Conservation (phyloP, 768 basidiomycete genomes). For the Podaxis carcinomalis region DNA sequence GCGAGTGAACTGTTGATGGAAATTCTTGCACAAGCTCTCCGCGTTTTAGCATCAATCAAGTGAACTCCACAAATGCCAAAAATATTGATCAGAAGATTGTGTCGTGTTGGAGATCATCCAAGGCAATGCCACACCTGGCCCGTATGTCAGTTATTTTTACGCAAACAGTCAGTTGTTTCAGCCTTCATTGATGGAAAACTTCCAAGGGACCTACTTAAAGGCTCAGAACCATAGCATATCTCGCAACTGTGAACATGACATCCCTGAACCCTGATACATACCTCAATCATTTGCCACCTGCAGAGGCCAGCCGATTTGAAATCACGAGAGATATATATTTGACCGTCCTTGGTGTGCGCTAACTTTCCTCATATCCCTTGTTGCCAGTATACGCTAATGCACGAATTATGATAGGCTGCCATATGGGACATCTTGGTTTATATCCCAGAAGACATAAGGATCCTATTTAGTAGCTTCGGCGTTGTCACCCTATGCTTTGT, state of each 20-base stretch:
- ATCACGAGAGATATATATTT: conserved; percentile 21
- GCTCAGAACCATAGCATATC: too few species aligned
- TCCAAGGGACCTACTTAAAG: too few species aligned
- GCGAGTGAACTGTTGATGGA: too few species aligned
- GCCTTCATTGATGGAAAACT: too few species aligned
- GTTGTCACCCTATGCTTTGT: conserved; percentile 23
- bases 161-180: too few species aligned
- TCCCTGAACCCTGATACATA: conserved; percentile 21
- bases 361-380: background rate
- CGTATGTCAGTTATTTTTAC: too few species aligned
- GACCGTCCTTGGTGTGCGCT: conserved; percentile 21
- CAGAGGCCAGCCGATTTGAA: conserved; percentile 19
- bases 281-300: conserved; percentile 22
- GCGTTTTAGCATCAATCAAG: too few species aligned
- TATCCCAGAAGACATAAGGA: conserved; percentile 21
- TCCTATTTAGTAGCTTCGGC: conserved; percentile 16
- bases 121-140: too few species aligned
- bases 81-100: too few species aligned
- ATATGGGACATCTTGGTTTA: conserved; percentile 29
- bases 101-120: too few species aligned
- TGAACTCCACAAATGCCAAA: too few species aligned
- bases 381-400: background rate
- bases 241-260: background rate
- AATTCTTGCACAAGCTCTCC: too few species aligned
- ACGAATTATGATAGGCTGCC: conserved; percentile 16